These are phyloP conservation scores for Ophiostoma ips DNA, from an alignment of 2,329 filamentous ascomycete species.

Conservation along the genomic window DNA sequence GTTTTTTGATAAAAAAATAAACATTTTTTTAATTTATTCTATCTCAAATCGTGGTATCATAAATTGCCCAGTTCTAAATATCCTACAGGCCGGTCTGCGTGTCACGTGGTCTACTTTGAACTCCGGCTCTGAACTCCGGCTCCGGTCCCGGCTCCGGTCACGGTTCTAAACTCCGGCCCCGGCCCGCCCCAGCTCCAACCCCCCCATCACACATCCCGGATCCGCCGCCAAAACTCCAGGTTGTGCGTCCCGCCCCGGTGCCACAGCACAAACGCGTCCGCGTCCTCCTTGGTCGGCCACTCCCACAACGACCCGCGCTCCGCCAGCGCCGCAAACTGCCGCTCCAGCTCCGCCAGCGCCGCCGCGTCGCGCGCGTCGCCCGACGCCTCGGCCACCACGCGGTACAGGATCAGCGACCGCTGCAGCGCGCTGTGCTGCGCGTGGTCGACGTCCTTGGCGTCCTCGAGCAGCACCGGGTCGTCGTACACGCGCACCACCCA, in stretches of 20 bases:
- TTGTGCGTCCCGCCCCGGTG: constrained; percentile 7
- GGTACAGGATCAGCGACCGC: constrained; percentile 25
- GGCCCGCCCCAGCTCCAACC: too few species aligned
- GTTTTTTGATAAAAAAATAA: too few species aligned
- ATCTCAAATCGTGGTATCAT: too few species aligned
- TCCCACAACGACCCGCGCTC: constrained; percentile 13
- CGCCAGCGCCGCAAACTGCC: background rate
- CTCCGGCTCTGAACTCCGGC: too few species aligned
- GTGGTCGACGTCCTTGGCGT: constrained; percentile 24
- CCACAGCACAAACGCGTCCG: constrained; percentile 19
- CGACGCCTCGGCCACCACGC: constrained; percentile 25
- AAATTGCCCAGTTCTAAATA: too few species aligned
- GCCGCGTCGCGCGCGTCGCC: background rate
- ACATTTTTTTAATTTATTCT: too few species aligned
- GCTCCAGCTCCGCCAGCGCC: background rate
- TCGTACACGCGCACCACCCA: constrained; percentile 44
- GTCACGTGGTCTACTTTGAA: too few species aligned
- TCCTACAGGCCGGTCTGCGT: too few species aligned
- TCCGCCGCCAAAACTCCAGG: constrained; percentile 11
- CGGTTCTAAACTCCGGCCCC: too few species aligned
- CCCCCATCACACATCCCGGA: constrained; percentile 6
- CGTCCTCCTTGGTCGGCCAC: constrained; percentile 26
- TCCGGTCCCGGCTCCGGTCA: too few species aligned
- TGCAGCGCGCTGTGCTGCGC: constrained; percentile 20
- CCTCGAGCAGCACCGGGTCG: constrained; percentile 20